These are phyloP conservation scores for Antrodiella citrinella DNA, from an alignment of 768 basidiomycete genomes.

Conservation along the genomic window DNA sequence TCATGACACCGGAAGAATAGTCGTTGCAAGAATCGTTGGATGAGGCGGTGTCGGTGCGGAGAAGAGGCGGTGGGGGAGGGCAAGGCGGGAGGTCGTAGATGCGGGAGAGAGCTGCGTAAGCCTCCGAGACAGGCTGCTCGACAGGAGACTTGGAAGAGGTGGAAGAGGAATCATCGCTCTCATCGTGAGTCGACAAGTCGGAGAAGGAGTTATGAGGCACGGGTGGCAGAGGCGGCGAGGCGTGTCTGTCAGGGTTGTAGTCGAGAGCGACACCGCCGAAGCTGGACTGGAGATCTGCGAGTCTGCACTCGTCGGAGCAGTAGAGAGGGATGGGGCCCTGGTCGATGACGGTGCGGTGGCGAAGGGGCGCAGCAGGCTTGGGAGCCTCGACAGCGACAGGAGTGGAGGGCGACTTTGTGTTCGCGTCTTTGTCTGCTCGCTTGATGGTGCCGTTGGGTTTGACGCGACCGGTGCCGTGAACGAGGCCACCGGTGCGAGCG, in stretches of 20 bases:
- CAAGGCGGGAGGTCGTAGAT: conserved; percentile 42
- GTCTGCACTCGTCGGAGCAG: conserved; percentile 72
- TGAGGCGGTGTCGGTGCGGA: conserved; percentile 14
- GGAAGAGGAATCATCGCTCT: conserved; percentile 20
- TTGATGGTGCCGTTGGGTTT: conserved; percentile 53
- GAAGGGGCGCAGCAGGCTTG: conserved; percentile 28
- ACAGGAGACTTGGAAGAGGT: conserved; percentile 20
- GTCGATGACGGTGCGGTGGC: conserved; percentile 66
- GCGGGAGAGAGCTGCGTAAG: conserved; percentile 31
- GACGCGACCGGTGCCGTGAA: conserved; percentile 57
- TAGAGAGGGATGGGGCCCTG: conserved; percentile 76
- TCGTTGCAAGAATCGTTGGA: conserved; percentile 26
- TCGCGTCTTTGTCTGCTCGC: conserved; percentile 21
- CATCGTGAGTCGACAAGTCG: conserved; percentile 24
- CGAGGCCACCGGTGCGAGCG: conserved; percentile 38
- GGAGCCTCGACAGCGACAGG: conserved; percentile 17
- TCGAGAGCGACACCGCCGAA: conserved; percentile 35
- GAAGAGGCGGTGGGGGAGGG: conserved; percentile 42
- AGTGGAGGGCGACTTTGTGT: conserved; percentile 14
- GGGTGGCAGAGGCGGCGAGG: conserved; percentile 26
- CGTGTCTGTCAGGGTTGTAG: conserved; percentile 33
- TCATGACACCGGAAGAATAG: conserved; percentile 58
- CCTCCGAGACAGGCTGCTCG: conserved; percentile 18
- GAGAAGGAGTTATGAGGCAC: conserved; percentile 33
- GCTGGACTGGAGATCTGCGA: conserved; percentile 43